These are phyloP conservation scores for Leccinum sublutescens DNA, from an alignment of 768 basidiomycete species.

Conservation along the genomic window DNA sequence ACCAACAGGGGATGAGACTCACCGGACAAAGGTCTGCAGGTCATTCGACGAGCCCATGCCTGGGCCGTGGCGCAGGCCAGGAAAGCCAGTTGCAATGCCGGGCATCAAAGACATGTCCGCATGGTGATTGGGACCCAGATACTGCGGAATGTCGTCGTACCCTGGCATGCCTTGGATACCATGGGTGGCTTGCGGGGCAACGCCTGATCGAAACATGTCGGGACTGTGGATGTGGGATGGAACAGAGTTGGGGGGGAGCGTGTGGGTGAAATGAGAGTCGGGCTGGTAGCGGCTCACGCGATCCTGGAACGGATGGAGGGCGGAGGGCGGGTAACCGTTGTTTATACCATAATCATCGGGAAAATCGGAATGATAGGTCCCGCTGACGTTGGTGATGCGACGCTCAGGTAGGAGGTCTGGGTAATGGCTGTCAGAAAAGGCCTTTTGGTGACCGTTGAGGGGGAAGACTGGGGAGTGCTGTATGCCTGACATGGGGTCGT, in stretches of 20 bases:
- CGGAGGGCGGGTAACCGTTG: conserved; percentile 45
- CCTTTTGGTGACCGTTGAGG: conserved; percentile 44
- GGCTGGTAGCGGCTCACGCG: conserved; percentile 54
- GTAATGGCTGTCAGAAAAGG: conserved; percentile 55
- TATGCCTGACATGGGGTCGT: conserved; percentile 56
- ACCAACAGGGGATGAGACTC: conserved; percentile 24
- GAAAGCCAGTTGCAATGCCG: conserved; percentile 57
- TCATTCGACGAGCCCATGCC: conserved; percentile 65
- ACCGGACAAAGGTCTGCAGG: conserved; percentile 81
- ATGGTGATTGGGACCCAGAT: conserved; percentile 50
- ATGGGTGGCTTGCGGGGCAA: conserved; percentile 71
- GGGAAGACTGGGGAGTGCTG: conserved; percentile 57
- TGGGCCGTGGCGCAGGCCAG: conserved; percentile 60
- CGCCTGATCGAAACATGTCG: conserved; percentile 59
- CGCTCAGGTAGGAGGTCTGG: conserved; percentile 61
- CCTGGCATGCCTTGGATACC: conserved; percentile 51
- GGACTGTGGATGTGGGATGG: conserved; percentile 51
- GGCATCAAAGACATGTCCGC: conserved; percentile 62
- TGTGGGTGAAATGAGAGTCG: conserved; percentile 52
- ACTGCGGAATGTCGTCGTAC: conserved; percentile 61
- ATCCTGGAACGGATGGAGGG: conserved; percentile 60
- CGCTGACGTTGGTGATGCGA: conserved; percentile 46
- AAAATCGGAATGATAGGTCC: conserved; percentile 57
- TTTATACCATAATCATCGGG: conserved; percentile 61
- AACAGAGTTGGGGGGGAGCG: conserved; percentile 39